These are phyloP conservation scores for Potentilla sterilis DNA, from an alignment of 306 rosid genomes.

Conservation along the genomic window DNA sequence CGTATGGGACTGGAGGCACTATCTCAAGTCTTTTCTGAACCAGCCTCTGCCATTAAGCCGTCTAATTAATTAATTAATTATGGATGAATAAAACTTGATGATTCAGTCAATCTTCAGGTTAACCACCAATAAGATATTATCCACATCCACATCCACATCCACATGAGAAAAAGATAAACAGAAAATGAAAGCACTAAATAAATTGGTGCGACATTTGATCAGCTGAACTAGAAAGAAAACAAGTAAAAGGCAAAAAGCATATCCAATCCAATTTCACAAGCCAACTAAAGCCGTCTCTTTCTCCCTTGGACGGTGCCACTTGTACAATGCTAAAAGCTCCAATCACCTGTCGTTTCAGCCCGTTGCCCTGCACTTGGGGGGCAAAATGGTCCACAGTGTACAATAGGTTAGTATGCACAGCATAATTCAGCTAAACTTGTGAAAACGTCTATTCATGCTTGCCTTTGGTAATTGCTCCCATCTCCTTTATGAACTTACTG, in stretches of 20 bases:
- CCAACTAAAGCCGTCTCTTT: conserved; percentile 5
- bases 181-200: background rate
- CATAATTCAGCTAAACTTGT: no score
- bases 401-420: background rate
- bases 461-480: no score
- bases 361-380: no score
- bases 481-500: no score
- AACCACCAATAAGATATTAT: background rate
- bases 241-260: background rate
- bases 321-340: background rate
- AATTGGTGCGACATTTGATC: background rate
- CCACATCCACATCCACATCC: background rate
- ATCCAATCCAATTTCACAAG: background rate
- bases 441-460: no score
- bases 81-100: no score
- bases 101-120: background rate
- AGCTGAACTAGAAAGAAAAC: background rate
- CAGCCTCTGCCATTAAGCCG: no score
- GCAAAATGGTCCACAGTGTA: background rate
- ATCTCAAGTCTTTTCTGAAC: no score
- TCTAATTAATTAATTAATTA: no score
- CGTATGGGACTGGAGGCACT: no score
- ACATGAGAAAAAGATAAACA: background rate
- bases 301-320: conserved; percentile 5
- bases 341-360: background rate